Conservation (phyloP, 345 rosid species). For the Dipteronia dyeriana region DNA sequence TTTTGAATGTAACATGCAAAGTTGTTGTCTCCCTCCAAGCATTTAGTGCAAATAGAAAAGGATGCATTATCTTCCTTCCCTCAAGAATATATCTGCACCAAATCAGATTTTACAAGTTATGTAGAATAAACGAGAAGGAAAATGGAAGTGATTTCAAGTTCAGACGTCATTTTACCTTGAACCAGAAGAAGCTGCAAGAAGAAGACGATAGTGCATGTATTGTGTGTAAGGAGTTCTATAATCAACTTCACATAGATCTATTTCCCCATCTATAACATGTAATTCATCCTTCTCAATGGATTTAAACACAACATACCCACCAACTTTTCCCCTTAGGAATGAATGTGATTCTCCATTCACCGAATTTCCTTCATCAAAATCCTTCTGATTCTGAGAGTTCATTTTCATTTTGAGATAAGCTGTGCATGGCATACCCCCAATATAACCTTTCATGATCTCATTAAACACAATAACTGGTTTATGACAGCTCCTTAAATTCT, state of each 20-base stretch:
- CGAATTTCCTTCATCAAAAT: constrained; percentile 2
- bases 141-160: constrained; percentile 8
- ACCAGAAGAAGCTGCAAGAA: constrained; percentile 46
- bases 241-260: constrained; percentile 37
- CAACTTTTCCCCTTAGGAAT: constrained; percentile 40
- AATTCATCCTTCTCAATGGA: constrained; percentile 41
- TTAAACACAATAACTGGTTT: constrained; percentile 26
- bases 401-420: constrained; percentile 40
- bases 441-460: constrained; percentile 42
- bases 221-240: constrained; percentile 44
- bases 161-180: constrained; percentile 30
- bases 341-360: constrained; percentile 13
- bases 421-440: constrained; percentile 48
- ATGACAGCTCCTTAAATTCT: constrained; percentile 10
- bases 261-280: constrained; percentile 39
- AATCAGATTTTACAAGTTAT: constrained; percentile 11
- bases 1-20: constrained; percentile 36
- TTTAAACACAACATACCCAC: constrained; percentile 33
- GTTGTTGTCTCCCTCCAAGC: constrained; percentile 51
- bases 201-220: constrained; percentile 43
- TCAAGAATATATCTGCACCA: constrained; percentile 42
- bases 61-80: constrained; percentile 48
- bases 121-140: neutral
- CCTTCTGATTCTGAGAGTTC: constrained; percentile 14
- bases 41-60: constrained; percentile 29